Base-by-base conservation (phyloP, 192 early-diverging fungal genomes). In the Umbelopsis isabellina region DNA sequence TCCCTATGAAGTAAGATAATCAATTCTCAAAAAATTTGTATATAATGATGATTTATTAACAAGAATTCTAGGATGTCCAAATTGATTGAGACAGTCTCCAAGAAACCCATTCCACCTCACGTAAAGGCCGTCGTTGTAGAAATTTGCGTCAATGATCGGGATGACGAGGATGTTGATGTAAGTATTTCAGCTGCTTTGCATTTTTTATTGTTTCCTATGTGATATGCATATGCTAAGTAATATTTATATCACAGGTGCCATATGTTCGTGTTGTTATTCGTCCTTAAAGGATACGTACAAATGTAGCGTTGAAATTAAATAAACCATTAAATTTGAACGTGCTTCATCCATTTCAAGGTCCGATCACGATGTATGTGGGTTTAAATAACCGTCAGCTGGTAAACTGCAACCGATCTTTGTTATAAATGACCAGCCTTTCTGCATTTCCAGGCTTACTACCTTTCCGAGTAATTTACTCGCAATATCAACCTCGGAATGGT, bases 141-240 rank as follows among this genome's bases (percentile, higher is more conserved):
- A 69, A 84, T 96, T 37, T 93, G 94, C 80, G 94, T 91, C 70
- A 94, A 95, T 72, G 95, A 97, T 70, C 78, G 74, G 21, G 87
- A 94, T 21, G 95, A 87, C 16, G 96, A 99, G 75, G 96, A 98
- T 77, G 93, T 97, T 15, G 92, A 92, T 46, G 87, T 91, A 25
- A 46, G 67, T 66, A 41, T 4, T 41, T 6, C 37, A 41, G 37
- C 37, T 41, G 37, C 6, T 41, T 10, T 9, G 37, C 16, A 33
- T 18, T 75, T 69, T 51, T 75, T 37, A 27, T 35, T 53, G 23
- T 66, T 21, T 37, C 15, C 23, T 16, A 7, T 61, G 2, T 15
- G 13, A 11, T 1, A 16, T n/a, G 4, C 23, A 18, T 12, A 27
- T 25, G 18, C 18, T 27, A 10, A 16, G 30, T 16, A 16, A 4